Evolutionary conservation across 345 rosid genomes (phyloP).

Genomic region (Erodium maritimum): DNA sequence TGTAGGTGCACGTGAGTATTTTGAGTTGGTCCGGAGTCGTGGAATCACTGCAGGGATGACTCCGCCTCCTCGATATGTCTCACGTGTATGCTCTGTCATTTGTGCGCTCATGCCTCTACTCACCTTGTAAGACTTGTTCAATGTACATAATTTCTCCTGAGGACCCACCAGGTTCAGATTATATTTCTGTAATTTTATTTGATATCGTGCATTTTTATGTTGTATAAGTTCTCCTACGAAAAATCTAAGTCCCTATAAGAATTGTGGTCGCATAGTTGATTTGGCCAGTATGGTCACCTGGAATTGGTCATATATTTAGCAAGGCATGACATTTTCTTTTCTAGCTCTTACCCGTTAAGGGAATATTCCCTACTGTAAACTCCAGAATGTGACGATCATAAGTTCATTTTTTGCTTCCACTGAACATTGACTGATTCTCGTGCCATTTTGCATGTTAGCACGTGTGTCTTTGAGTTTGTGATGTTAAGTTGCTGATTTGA

Average conservation of each 20-base stretch:
- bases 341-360: no score
- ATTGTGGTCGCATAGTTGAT: no score
- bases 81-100: slow-evolving; percentile 73
- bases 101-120: slow-evolving; percentile 74
- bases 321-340: no score
- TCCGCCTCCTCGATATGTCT: slow-evolving; percentile 87
- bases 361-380: no score
- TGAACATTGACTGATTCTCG: not conserved
- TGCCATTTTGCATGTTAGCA: not conserved
- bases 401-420: not conserved
- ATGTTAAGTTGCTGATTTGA: slow-evolving; percentile 9
- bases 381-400: no score
- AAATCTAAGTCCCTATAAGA: no score
- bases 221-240: no score
- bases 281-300: no score
- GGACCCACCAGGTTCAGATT: not conserved
- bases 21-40: slow-evolving; percentile 70
- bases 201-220: not conserved
- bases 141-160: not conserved
- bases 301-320: no score
- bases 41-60: slow-evolving; percentile 91
- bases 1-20: slow-evolving; percentile 66
- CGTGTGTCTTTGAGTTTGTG: not conserved
- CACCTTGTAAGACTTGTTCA: slow-evolving; percentile 50
- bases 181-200: no score